Conservation (phyloP, 371 early-diverging fungal genomes). For the Choanephora cucurbitarum region DNA sequence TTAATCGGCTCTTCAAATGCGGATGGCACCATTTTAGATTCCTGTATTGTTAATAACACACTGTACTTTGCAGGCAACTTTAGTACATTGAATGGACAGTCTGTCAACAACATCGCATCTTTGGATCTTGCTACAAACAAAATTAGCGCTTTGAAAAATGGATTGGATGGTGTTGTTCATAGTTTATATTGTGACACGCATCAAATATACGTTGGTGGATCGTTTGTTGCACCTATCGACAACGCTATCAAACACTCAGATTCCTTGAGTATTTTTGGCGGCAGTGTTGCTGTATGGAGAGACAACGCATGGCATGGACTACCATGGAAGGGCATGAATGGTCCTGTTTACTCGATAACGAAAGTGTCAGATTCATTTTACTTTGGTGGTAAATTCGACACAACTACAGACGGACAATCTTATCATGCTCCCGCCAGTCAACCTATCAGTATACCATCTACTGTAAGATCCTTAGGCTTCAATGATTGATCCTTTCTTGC, state of each 20-base stretch:
- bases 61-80: constrained; percentile 60
- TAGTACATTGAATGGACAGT: constrained; percentile 20
- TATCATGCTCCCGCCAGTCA: constrained; percentile 45
- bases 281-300: constrained; percentile 58
- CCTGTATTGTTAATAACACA: constrained; percentile 32
- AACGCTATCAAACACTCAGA: constrained; percentile 27
- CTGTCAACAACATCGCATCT: constrained; percentile 57
- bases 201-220: constrained; percentile 49
- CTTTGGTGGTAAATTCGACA: constrained; percentile 51
- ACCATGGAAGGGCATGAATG: constrained; percentile 68
- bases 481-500: constrained; percentile 3
- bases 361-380: constrained; percentile 24
- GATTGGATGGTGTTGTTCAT: constrained; percentile 73
- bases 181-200: constrained; percentile 63
- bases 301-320: constrained; percentile 45
- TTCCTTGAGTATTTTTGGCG: constrained; percentile 55
- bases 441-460: constrained; percentile 35
- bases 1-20: constrained; percentile 35
- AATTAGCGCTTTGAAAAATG: constrained; percentile 51
- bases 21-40: constrained; percentile 38
- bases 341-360: constrained; percentile 43
- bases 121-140: constrained; percentile 46
- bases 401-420: constrained; percentile 43
- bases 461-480: no score
- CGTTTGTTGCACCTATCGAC: constrained; percentile 37